Conservation (phyloP, 2,329 filamentous ascomycete species). For the Dactylellina drechsleri region DNA sequence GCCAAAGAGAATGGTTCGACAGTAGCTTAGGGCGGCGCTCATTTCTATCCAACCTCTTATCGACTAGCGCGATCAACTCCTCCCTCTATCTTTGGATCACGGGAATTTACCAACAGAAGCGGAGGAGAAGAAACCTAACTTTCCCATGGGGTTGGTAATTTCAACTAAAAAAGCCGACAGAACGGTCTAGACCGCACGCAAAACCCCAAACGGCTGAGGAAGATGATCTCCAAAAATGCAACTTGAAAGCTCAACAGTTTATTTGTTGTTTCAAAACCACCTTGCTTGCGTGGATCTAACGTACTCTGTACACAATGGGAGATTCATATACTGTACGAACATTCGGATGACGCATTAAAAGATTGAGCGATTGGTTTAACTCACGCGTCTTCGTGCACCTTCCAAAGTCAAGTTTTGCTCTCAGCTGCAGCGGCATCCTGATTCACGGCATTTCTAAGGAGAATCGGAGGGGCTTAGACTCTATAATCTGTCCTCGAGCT, state of each 20-base stretch:
- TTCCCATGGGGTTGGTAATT: slow-evolving; percentile 14
- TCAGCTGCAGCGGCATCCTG: too few relatives aligned
- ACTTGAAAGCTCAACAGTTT: slow-evolving; percentile 11
- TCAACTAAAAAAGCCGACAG: slow-evolving; percentile 41
- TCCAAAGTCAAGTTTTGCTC: too few relatives aligned
- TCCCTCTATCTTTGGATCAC: slow-evolving; percentile 31
- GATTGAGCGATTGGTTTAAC: too few relatives aligned
- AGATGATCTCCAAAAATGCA: slow-evolving; percentile 32
- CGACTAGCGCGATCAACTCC: slow-evolving; percentile 13
- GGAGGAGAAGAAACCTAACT: slow-evolving; percentile 7
- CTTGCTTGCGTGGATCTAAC: neutral
- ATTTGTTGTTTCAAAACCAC: neutral
- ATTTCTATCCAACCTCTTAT: slow-evolving; percentile 1
- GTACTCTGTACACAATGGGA: neutral
- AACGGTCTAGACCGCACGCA: slow-evolving; percentile 31
- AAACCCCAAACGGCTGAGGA: slow-evolving; percentile 36
- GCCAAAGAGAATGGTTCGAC: neutral
- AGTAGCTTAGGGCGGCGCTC: neutral
- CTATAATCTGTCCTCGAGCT: too few relatives aligned
- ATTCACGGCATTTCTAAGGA: too few relatives aligned
- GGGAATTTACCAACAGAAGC: slow-evolving; percentile 34
- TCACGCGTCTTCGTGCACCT: too few relatives aligned
- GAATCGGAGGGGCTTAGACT: too few relatives aligned
- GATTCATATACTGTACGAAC: too few relatives aligned
- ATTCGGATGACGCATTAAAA: too few relatives aligned